Percentiles rank a stretch among this genome's conserved stretches.
Conservation (phyloP, 441 rosid species). For the Omphalea diandra region DNA sequence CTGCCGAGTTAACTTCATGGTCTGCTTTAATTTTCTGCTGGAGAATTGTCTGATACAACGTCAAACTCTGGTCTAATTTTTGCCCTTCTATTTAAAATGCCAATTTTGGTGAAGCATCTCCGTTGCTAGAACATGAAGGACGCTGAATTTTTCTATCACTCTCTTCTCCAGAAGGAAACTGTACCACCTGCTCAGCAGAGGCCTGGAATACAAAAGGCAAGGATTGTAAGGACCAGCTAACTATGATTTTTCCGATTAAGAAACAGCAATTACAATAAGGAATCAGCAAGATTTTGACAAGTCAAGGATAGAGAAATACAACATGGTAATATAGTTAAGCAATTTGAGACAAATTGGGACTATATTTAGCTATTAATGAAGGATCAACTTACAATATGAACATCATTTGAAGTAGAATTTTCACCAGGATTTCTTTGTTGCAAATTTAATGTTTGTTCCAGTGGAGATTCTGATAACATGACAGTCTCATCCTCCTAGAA, state of each 20-base stretch:
- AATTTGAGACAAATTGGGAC: constrained; percentile 3
- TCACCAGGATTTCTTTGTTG: constrained; percentile 34
- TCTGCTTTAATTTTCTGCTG: constrained; percentile 63
- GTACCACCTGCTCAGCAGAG: constrained; percentile 32
- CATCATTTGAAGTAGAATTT: constrained; percentile 28
- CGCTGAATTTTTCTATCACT: constrained; percentile 23
- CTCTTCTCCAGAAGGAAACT: constrained; percentile 34
- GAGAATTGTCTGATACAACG: constrained; percentile 86
- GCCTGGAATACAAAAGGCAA: constrained; percentile 40
- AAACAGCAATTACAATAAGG: constrained; percentile 3
- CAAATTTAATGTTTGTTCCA: constrained; percentile 32
- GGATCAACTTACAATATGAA: constrained; percentile 29
- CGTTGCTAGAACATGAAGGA: constrained; percentile 37
- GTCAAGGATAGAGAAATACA: constrained; percentile 7
- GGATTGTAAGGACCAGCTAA: constrained; percentile 22
- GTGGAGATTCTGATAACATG: constrained; percentile 32
- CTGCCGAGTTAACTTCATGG: constrained; percentile 42
- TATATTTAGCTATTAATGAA: not conserved
- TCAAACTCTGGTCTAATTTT: constrained; percentile 52
- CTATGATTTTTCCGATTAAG: constrained; percentile 15
- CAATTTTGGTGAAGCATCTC: constrained; percentile 43
- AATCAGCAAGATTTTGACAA: not conserved
- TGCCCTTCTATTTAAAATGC: constrained; percentile 69
- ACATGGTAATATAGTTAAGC: constrained; percentile 8
- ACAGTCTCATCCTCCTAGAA: constrained; percentile 45